Evolutionary conservation across 768 basidiomycete genomes (phyloP), one percentile per base, ranked within the genome.

Genomic region (Boletales sp.): DNA sequence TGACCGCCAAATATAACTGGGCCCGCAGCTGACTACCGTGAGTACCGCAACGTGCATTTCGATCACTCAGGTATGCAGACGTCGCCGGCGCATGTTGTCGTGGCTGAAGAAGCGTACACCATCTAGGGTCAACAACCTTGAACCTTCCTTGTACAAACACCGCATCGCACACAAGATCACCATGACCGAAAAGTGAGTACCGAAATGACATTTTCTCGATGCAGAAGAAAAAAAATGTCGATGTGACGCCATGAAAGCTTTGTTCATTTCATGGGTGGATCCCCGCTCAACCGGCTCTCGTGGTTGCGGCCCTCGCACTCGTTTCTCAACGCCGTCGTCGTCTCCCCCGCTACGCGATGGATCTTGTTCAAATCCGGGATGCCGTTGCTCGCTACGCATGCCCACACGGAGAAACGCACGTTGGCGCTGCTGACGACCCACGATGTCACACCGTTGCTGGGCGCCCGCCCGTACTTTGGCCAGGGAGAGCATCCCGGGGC

Each of bases 211-310:
- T 28, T 28, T 5, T 25, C 21, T 25, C 21, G 21, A 28, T 28
- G 25, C 25, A 28, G 25, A 28, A 28, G 5, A 7, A 28, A 28
- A 28, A 28, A 28, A 6, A 28, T 28, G 25, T 28, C 25, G 25
- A 28, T 28, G 25, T 5, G 49, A 58, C 48, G 12, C 19, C n/a
- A 19, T 5, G 34, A 17, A 52, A 74, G 85, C 47, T 66, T 72
- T 44, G 63, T 72, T 25, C 79, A 80, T 55, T 80, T 80, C 65
- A 63, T 79, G 56, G 72, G 69, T 32, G 80, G 86, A 36, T 87
- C 89, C 48, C 82, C 87, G 38, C 70, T 91, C 31, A 91, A 91
- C 65, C 84, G 90, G 14, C 75, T 92, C 17, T 83, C 87, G 2
- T 93, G 93, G 84, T 75, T 94, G 33, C 78, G 90, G 25, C 68